These are phyloP conservation scores for Ogataea degrootiae DNA, from an alignment of 805 yeast species.

Conservation along the genomic window DNA sequence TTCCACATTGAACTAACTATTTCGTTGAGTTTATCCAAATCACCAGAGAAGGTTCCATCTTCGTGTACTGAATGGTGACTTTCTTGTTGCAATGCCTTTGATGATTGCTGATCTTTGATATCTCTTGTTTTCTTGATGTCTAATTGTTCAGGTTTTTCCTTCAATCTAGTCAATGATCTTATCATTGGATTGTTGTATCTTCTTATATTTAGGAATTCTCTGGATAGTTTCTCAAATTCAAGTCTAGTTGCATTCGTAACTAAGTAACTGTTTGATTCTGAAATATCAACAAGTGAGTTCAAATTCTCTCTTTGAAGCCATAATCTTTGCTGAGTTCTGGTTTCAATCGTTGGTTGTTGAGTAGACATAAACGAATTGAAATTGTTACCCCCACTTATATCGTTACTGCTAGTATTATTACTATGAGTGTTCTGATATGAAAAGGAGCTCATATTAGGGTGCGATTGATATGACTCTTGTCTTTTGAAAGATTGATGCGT, in stretches of 20 bases:
- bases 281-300: conserved; percentile 59
- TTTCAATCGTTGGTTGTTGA: conserved; percentile 39
- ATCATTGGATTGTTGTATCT: conserved; percentile 67
- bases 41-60: conserved; percentile 3
- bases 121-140: conserved; percentile 7
- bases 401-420: background rate
- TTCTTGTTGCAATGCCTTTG: no score
- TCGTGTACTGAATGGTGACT: background rate
- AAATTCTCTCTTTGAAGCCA: conserved; percentile 72
- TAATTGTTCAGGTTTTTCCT: conserved; percentile 13
- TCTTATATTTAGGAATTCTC: conserved; percentile 68
- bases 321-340: conserved; percentile 77
- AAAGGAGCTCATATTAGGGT: conserved; percentile 5
- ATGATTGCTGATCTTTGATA: background rate
- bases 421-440: background rate
- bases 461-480: conserved; percentile 16
- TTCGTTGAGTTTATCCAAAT: conserved; percentile 9
- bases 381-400: background rate
- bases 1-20: conserved; percentile 15
- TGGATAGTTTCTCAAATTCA: conserved; percentile 73
- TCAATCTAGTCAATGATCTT: conserved; percentile 53
- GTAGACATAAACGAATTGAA: conserved; percentile 30
- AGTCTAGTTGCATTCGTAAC: conserved; percentile 47
- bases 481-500: conserved; percentile 15
- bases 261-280: conserved; percentile 21